Percentiles rank a stretch among this genome's conserved stretches.
Evolutionary conservation across 495 filamentous ascomycete genomes (phyloP).

Genomic region (Apodospora peruviana): DNA sequence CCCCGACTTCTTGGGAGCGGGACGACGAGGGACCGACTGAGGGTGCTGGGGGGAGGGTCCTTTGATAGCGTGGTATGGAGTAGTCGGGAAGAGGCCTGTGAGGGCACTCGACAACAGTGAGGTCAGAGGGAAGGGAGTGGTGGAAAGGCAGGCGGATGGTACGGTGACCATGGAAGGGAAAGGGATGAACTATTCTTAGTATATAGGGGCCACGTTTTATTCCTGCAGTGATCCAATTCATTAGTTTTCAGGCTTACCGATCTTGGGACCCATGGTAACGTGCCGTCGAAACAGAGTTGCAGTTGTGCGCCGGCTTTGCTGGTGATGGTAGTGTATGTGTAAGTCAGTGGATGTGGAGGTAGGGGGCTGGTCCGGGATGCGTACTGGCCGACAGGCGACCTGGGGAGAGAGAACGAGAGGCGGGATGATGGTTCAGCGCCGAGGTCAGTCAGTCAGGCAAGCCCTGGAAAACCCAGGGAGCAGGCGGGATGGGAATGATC

Average conservation of each 20-base stretch:
- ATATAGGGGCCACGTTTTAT: constrained; percentile 33
- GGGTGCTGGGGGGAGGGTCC: constrained; percentile 15
- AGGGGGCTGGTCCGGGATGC: constrained; percentile 13
- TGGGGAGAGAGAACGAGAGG: neutral
- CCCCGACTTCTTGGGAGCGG: constrained; percentile 17
- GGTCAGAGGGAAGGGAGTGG: constrained; percentile 18
- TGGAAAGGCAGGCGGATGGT: constrained; percentile 17
- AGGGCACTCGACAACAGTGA: constrained; percentile 9
- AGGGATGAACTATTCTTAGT: constrained; percentile 32
- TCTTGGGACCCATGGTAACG: constrained; percentile 34
- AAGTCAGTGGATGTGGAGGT: constrained; percentile 6
- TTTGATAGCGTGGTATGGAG: constrained; percentile 16
- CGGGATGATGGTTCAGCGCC: neutral
- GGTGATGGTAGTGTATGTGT: constrained; percentile 15
- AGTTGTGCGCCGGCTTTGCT: constrained; percentile 28
- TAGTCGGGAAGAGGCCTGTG: constrained; percentile 8
- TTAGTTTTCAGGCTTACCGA: constrained; percentile 34
- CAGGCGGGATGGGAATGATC: neutral
- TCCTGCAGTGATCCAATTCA: constrained; percentile 34
- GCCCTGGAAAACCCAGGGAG: neutral
- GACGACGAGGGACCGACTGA: constrained; percentile 13
- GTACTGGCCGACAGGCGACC: constrained; percentile 3
- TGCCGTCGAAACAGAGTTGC: constrained; percentile 33
- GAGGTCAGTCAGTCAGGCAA: neutral
- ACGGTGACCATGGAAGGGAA: constrained; percentile 21